Conservation (phyloP, 345 rosid species). For the Corymbia maculata region DNA sequence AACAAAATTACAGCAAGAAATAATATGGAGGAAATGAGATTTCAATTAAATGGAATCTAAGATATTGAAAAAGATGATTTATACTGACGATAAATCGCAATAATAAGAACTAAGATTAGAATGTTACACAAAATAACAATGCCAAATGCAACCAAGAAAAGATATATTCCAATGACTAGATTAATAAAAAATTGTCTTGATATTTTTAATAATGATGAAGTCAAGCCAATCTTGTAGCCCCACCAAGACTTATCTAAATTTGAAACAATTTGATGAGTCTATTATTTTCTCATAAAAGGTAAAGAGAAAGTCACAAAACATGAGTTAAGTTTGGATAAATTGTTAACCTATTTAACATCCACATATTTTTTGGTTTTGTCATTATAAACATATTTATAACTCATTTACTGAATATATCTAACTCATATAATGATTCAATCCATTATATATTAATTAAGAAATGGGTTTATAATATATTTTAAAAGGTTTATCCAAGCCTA, state of each 20-base stretch:
- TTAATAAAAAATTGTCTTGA: neutral
- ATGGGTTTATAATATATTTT: neutral
- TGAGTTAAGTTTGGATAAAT: fast-evolving
- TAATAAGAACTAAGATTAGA: too few relatives aligned
- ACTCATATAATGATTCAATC: fast-evolving
- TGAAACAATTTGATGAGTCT: fast-evolving
- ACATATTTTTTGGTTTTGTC: too few relatives aligned
- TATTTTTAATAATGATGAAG: too few relatives aligned
- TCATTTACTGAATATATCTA: too few relatives aligned
- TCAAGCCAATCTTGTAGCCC: neutral
- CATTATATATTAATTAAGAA: too few relatives aligned
- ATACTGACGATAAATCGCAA: too few relatives aligned
- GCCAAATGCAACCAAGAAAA: too few relatives aligned
- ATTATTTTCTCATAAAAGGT: neutral
- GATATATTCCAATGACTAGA: neutral
- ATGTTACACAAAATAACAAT: neutral
- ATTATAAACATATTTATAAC: too few relatives aligned
- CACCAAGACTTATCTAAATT: fast-evolving
- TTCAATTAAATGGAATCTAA: too few relatives aligned
- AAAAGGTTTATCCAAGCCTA: too few relatives aligned
- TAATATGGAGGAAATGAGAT: neutral
- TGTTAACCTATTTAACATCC: fast-evolving
- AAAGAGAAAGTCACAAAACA: too few relatives aligned
- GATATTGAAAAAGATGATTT: too few relatives aligned
- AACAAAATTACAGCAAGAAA: neutral